Evolutionary conservation across 371 early-diverging fungal species (phyloP).

Genomic region (Rhizopus arrhizus): DNA sequence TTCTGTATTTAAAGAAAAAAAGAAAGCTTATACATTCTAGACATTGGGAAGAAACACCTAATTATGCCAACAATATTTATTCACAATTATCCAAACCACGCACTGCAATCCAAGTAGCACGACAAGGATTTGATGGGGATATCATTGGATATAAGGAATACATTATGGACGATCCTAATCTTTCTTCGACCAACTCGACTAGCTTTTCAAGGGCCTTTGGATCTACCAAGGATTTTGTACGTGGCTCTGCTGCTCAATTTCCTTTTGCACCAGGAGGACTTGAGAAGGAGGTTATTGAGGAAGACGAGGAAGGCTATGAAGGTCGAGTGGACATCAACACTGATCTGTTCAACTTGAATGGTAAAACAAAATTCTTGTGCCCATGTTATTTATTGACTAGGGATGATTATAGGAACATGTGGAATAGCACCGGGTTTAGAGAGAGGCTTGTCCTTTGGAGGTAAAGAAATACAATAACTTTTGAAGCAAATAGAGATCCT

Average conservation of each 20-base stretch:
- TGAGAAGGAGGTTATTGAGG: constrained; percentile 43
- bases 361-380: constrained; percentile 14
- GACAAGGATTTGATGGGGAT: constrained; percentile 57
- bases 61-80: constrained; percentile 44
- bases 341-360: constrained; percentile 37
- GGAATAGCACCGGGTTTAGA: constrained; percentile 65
- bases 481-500: no score
- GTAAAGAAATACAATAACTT: constrained; percentile 15
- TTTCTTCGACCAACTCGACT: constrained; percentile 73
- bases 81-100: constrained; percentile 52
- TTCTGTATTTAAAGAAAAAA: not conserved
- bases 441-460: constrained; percentile 59
- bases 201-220: constrained; percentile 74
- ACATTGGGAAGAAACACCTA: constrained; percentile 56
- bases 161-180: constrained; percentile 36
- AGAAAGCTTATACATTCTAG: constrained; percentile 18
- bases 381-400: not conserved
- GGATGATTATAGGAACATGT: not conserved
- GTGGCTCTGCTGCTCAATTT: constrained; percentile 70
- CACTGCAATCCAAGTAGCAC: constrained; percentile 45
- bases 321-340: constrained; percentile 33
- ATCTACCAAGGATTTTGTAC: constrained; percentile 66
- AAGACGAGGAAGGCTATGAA: constrained; percentile 30
- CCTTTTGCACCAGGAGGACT: constrained; percentile 85
- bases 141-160: constrained; percentile 55